phyloP scores from a whole-genome alignment of 78 protist genomes.

The Chrysochromulina parva region DNA sequence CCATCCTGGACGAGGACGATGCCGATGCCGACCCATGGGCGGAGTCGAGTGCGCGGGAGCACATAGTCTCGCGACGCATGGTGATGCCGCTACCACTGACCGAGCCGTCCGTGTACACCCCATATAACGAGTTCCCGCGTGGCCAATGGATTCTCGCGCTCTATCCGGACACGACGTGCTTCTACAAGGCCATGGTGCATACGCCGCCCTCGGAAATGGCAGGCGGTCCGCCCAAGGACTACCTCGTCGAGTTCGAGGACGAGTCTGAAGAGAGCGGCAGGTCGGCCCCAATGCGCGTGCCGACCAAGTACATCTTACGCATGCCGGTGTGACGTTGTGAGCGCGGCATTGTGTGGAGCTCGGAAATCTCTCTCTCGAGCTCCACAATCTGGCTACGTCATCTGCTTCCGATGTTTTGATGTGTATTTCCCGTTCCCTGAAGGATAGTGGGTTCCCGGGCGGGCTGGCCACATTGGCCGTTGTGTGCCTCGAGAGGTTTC shows the following conservation, averaged over 20 bases:
- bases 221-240: background rate
- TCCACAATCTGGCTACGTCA: too few relatives aligned
- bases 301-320: background rate
- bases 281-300: background rate
- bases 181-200: background rate
- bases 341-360: too few relatives aligned
- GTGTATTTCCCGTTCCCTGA: too few relatives aligned
- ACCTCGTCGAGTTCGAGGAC: conserved; percentile 22
- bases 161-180: conserved; percentile 27
- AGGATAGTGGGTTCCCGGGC: too few relatives aligned
- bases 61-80: too few relatives aligned
- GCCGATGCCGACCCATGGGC: background rate
- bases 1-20: background rate
- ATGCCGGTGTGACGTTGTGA: too few relatives aligned
- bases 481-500: too few relatives aligned
- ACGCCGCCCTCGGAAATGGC: background rate
- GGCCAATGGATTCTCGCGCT: background rate
- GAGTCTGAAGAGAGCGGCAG: background rate
- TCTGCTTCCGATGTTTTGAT: too few relatives aligned
- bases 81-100: background rate
- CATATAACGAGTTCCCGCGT: background rate
- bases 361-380: too few relatives aligned
- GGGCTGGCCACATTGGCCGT: too few relatives aligned
- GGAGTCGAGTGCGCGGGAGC: too few relatives aligned
- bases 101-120: background rate